Percentiles rank a stretch among this genome's conserved stretches.
phyloP scores from a whole-genome alignment of 2,329 filamentous ascomycete species.

The Leptographium lundbergii region DNA sequence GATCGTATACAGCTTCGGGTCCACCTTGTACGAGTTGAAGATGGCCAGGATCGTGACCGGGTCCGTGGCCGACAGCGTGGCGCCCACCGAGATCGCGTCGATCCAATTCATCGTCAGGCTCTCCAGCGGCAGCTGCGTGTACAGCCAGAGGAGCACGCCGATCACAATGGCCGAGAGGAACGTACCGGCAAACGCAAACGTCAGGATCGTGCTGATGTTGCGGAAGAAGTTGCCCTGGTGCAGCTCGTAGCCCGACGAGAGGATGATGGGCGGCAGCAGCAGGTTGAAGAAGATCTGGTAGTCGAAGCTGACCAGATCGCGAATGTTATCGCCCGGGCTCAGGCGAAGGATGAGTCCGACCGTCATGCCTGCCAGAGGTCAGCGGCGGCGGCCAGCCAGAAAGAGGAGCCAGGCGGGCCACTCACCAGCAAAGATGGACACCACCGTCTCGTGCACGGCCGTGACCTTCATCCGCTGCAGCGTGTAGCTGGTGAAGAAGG shows the following conservation, averaged over 20 bases:
- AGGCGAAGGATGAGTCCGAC: conserved; percentile 82
- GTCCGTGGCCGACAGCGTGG: conserved; percentile 91
- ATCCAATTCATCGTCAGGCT: conserved; percentile 80
- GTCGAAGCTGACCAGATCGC: conserved; percentile 88
- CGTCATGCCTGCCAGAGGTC: conserved; percentile 64
- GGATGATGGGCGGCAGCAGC: conserved; percentile 92
- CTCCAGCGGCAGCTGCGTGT: conserved; percentile 76
- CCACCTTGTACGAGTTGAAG: conserved; percentile 98
- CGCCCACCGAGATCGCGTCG: conserved; percentile 91
- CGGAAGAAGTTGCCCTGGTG: conserved; percentile 99
- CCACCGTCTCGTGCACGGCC: conserved; percentile 92
- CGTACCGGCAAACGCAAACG: conserved; percentile 93
- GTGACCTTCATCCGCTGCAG: conserved; percentile 95
- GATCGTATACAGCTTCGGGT: conserved; percentile 95
- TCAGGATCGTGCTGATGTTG: conserved; percentile 93
- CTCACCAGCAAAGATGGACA: conserved; percentile 90
- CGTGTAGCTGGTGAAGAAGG: conserved; percentile 94
- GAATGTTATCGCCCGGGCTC: conserved; percentile 68
- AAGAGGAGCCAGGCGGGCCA: background rate
- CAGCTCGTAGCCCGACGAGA: conserved; percentile 91
- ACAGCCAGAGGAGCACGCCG: conserved; percentile 76
- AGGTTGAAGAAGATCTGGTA: conserved; percentile 99
- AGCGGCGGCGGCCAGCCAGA: background rate
- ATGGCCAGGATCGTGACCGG: conserved; percentile 96
- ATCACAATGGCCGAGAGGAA: conserved; percentile 96